Percentiles rank a stretch among this genome's conserved stretches.
Conservation (phyloP, 805 yeast species). For the Metschnikowia sp. region DNA sequence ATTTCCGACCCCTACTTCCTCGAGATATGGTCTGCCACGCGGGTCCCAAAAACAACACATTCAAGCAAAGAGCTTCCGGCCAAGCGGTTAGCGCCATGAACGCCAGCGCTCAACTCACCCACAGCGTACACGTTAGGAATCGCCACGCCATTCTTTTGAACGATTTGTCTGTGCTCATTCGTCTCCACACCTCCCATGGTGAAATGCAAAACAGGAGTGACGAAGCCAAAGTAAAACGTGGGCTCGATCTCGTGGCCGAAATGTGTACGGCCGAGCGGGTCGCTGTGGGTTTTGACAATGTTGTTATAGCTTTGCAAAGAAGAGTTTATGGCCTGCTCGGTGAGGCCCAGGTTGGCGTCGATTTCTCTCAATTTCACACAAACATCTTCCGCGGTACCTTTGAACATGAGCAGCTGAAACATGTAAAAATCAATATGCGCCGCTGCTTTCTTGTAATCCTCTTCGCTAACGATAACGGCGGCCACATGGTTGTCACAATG, state of each 20-base stretch:
- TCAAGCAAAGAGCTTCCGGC: constrained; percentile 58
- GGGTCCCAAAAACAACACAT: constrained; percentile 59
- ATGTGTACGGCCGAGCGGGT: constrained; percentile 32
- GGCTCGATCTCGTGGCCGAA: constrained; percentile 24
- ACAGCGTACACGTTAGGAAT: constrained; percentile 54
- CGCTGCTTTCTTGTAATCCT: constrained; percentile 43
- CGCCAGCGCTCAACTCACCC: constrained; percentile 69
- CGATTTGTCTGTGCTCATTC: constrained; percentile 19
- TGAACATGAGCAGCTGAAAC: constrained; percentile 24
- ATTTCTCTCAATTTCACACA: constrained; percentile 7
- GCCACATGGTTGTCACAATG: constrained; percentile 19
- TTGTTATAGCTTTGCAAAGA: background rate
- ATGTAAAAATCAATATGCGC: constrained; percentile 51
- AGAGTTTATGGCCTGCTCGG: background rate
- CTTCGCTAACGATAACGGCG: constrained; percentile 32
- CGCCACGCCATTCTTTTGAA: constrained; percentile 23
- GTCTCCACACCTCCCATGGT: constrained; percentile 29
- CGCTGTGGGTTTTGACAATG: constrained; percentile 20
- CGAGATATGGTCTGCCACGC: constrained; percentile 36
- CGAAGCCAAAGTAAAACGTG: constrained; percentile 41
- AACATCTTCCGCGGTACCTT: constrained; percentile 23
- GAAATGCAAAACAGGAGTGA: constrained; percentile 49
- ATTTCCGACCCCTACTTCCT: background rate
- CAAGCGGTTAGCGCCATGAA: constrained; percentile 61
- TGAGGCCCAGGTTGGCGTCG: background rate